phyloP scores from a whole-genome alignment of 371 early-diverging fungal species.

The Capillidium rhysosporum region DNA sequence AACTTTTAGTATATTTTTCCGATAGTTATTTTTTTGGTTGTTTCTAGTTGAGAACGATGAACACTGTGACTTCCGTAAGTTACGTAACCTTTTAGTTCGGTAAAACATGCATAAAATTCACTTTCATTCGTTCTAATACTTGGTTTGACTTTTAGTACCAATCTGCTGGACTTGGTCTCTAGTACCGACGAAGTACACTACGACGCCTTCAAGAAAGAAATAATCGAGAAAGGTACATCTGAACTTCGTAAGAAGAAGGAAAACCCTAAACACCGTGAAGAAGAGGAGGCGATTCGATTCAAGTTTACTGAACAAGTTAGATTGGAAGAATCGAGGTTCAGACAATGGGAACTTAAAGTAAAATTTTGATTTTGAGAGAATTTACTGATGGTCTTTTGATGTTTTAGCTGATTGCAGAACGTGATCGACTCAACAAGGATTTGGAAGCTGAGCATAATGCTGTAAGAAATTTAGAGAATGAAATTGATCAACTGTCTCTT shows the following conservation, averaged over 20 bases:
- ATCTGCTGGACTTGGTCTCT: slow-evolving; percentile 83
- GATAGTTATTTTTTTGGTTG: background rate
- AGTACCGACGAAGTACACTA: slow-evolving; percentile 85
- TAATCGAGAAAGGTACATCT: background rate
- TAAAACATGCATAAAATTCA: background rate
- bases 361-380: background rate
- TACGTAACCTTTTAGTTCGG: slow-evolving; percentile 76
- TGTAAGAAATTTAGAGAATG: slow-evolving; percentile 71
- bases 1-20: background rate
- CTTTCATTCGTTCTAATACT: too few species aligned
- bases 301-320: slow-evolving; percentile 90
- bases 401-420: slow-evolving; percentile 68
- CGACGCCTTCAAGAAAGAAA: slow-evolving; percentile 58
- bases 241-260: slow-evolving; percentile 28
- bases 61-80: slow-evolving; percentile 82
- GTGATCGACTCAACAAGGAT: slow-evolving; percentile 88
- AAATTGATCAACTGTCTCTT: slow-evolving; percentile 27
- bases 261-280: slow-evolving; percentile 77
- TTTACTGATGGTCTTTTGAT: background rate
- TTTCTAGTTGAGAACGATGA: slow-evolving; percentile 73
- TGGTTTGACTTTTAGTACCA: slow-evolving; percentile 30
- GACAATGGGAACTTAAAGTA: slow-evolving; percentile 91
- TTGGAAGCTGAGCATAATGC: slow-evolving; percentile 76
- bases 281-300: slow-evolving; percentile 80
- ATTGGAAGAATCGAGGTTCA: slow-evolving; percentile 82